Conservation (phyloP, 768 basidiomycete genomes). For the Naematelia encephala region DNA sequence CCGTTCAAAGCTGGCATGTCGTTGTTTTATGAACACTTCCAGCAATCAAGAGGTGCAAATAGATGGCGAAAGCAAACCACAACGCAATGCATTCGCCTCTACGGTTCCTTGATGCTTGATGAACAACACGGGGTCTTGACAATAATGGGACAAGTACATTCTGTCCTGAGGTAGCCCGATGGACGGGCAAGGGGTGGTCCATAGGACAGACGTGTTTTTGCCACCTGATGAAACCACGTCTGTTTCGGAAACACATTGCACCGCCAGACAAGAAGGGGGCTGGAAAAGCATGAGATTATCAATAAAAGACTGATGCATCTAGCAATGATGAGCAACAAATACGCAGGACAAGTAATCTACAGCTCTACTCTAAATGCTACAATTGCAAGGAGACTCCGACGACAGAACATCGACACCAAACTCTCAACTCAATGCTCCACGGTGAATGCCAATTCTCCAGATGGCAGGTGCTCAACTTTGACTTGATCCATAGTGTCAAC, state of each 20-base stretch:
- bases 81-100: too few species aligned
- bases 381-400: background rate
- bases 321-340: background rate
- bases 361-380: background rate
- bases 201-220: too few species aligned
- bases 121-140: too few species aligned
- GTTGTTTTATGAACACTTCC: too few species aligned
- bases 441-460: constrained; percentile 29
- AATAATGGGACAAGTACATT: background rate
- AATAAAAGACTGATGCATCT: too few species aligned
- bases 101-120: too few species aligned
- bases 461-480: constrained; percentile 13
- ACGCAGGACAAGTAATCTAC: too few species aligned
- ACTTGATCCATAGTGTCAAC: constrained; percentile 39
- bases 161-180: too few species aligned
- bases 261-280: background rate
- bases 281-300: background rate
- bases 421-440: constrained; percentile 11
- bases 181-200: background rate
- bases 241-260: too few species aligned
- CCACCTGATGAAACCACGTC: too few species aligned
- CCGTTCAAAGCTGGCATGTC: background rate
- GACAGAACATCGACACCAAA: background rate
- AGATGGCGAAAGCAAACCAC: too few species aligned
- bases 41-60: too few species aligned